Evolutionary conservation across 441 rosid genomes (phyloP), one percentile per base, ranked within the genome.

Genomic region (Arabidopsis hybrid): DNA sequence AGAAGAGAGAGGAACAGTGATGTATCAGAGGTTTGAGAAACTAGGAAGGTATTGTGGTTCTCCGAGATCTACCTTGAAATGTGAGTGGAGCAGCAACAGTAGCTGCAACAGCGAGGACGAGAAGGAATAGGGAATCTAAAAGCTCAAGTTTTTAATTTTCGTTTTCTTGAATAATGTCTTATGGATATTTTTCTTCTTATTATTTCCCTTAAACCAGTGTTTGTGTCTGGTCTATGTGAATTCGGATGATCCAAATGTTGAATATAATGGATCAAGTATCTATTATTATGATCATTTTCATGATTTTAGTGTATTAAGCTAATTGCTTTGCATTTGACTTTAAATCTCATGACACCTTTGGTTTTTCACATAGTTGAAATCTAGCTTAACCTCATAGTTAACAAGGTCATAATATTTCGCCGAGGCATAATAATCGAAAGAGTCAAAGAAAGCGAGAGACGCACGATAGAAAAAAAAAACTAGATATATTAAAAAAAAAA

Each of bases 51-150:
- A 52, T 7, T 85, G 83, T 16, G 73, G 72, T 2, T 83, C 93
- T 5, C 93, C 90, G 4, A 83, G 84, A 65, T 87, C 88, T 6
- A 85, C 80, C 8, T 83, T 83, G 75, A 85, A 85, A 65, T 77
- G 85, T 67, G 80, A 82, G 38, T 87, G 88, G 87, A 79, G 81
- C 46, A 77, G 80, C 63, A 71, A 71, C 76, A 77, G 58, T 51
- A 77, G 76, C 76, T 77, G 80, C 80, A 59, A n/a, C 16, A 74
- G 75, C 50, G 91, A 89, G 72, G 88, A 85, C 57, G 88, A 82
- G 79, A 82, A 78, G 75, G 83, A 77, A 43, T 65, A 81, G 80
- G 77, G 73, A 62, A 68, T 56, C 58, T 66, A 21, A 56, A 56
- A 73, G 55, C 49, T 49, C 8, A 34, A 47, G 10, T 10, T 17